Base-by-base conservation (phyloP, 164 flowering plant species). In the Dillenia suffruticosa region DNA sequence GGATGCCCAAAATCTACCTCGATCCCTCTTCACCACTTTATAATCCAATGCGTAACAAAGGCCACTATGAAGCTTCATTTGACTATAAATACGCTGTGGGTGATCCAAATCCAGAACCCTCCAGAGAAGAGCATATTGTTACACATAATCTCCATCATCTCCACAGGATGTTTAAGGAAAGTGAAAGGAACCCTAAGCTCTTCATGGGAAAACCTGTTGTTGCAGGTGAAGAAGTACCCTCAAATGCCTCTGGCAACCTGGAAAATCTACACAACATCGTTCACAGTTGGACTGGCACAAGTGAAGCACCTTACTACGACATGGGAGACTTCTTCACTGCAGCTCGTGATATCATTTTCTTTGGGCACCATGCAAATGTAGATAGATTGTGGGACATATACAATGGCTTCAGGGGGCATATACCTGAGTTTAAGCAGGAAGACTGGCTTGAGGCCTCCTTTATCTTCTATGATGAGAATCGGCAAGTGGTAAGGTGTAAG, bases 321-420 rank as follows among this genome's bases (percentile, higher is more conserved):
- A 69, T 59, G 72, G 72, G 68, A 1, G 59, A 69, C 48, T 69
- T 69, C 24, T 22, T 40, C 49, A 54, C 68, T 16, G 68, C 72
- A 5, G 68, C 64, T 1, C 68, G 61, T 14, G 68, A 69, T 40
- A 54, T 67, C n/a, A 7, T 54, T 13, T 69, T 69, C 60, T 69
- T 40, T 48, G 68, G 46, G n/a, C 72, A 63, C 57, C 72, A 69
- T 24, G 68, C 57, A 19, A 63, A 69, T 49, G 49, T 69, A 6
- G 72, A 69, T 49, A 51, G 67, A 4, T 16, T 68, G 67, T 69
- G 68, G 72, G 60, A 54, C 10, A 40, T 63, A 13, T 69, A 59
- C 44, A 58, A n/a, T 24, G 44, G 49, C 40, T 44, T 54, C 19
- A 15, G 72, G 12, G 68, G 68, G 0, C n/a, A 59, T 13, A 63